Conservation (phyloP, 768 basidiomycete genomes). For the Termitomyces titanicus region DNA sequence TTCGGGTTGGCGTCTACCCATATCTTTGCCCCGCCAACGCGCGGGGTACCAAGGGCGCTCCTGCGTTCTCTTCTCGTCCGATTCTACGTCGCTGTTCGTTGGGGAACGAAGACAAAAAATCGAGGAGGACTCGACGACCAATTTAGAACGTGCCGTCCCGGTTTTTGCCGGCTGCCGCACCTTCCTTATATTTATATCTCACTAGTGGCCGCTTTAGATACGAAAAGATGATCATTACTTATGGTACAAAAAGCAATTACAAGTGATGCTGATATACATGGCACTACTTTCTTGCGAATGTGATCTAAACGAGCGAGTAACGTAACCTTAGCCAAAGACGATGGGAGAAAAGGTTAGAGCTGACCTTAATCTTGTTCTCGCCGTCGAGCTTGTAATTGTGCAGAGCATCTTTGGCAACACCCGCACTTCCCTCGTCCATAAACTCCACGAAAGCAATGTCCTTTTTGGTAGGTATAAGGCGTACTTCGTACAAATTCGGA, state of each 20-base stretch:
- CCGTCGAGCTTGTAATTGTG: slow-evolving; percentile 98
- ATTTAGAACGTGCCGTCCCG: slow-evolving; percentile 12
- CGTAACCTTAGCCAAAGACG: slow-evolving; percentile 1
- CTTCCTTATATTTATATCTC: too few relatives aligned
- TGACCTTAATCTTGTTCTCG: slow-evolving; percentile 97
- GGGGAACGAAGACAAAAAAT: slow-evolving; percentile 1
- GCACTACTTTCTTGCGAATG: slow-evolving; percentile 69
- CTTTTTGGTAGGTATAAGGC: slow-evolving; percentile 95
- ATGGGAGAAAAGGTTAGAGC: slow-evolving; percentile 5
- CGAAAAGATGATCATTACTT: neutral
- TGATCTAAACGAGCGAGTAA: slow-evolving; percentile 43
- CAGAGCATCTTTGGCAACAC: slow-evolving; percentile 89
- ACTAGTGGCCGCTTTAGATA: neutral
- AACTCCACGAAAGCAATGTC: slow-evolving; percentile 99
- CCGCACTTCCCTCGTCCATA: slow-evolving; percentile 87
- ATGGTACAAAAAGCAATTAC: slow-evolving; percentile 4
- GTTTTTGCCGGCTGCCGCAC: slow-evolving; percentile 15
- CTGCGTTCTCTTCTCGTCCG: slow-evolving; percentile 10
- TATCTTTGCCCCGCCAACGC: slow-evolving; percentile 63
- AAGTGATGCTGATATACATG: neutral
- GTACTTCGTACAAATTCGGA: slow-evolving; percentile 94
- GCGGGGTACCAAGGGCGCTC: slow-evolving; percentile 35
- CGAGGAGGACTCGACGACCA: neutral
- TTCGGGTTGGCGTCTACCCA: slow-evolving; percentile 56
- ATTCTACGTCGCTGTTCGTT: slow-evolving; percentile 9